Evolutionary conservation across 176 grass and related monocot genomes (phyloP), one percentile per base, ranked within the genome.

Genomic region (Ensete ventricosum): DNA sequence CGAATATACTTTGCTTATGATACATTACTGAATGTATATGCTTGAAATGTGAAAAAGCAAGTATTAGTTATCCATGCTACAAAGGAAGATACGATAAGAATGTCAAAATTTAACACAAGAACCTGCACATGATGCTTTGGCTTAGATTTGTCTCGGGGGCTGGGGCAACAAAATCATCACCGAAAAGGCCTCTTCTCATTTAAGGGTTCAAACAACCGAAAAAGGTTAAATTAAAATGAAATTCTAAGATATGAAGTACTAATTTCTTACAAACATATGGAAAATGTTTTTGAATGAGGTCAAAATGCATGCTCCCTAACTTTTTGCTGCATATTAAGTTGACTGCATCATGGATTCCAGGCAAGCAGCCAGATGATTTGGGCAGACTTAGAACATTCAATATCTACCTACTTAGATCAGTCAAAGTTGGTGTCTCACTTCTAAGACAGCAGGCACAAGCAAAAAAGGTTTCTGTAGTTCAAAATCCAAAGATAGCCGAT

Each of bases 151-250:
- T 43, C 34, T 43, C 0, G 4, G 34, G 24, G 24, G 24, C 1
- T 1, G 1, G 24, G 34, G 34, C 4, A 43, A 6, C 0, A 43
- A 0, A 43, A 43, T 6, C 34, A 43, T 43, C 34, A 43, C 34
- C 23, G 1, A 26, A 24, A 13, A 22, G 9, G 3, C 10, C n/a
- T 24, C 11, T 60, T 60, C n/a, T n/a, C 7, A 19, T 60, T 8
- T 60, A 4, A 60, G 13, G 57, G 14, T 59, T 20, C 55, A 59
- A 59, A n/a, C 55, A 59, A 59, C 27, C 27, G 2, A 43, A 43
- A 60, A 60, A 60, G 57, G 57, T n/a, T 17, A 60, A n/a, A 60
- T n/a, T 57, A 57, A 57, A 57, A 57, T 57, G 55, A 57, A 57
- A 57, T 16, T 16, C 2, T 16, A 57, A 57, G 55, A 57, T 16